Percentiles rank a stretch among this genome's conserved stretches.
Evolutionary conservation across 1,139 yeast species (phyloP).

Genomic region (Maudiozyma humilis): DNA sequence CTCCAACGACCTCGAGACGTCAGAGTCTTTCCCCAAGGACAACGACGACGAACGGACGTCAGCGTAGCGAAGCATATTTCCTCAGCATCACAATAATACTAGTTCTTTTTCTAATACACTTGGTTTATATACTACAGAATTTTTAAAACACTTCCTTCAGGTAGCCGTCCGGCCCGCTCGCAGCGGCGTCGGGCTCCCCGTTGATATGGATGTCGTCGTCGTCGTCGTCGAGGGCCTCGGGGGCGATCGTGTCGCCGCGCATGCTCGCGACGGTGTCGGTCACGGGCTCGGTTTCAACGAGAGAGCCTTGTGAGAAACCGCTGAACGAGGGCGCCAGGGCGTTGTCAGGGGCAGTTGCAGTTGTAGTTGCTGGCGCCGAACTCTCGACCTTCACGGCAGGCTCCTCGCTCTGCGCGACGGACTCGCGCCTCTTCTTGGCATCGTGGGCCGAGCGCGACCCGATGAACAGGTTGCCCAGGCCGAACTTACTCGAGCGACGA

Average conservation of each 20-base stretch:
- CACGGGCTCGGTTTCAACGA: constrained; percentile 4
- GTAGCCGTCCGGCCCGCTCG: constrained; percentile 12
- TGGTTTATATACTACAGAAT: background rate
- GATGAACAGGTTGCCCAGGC: constrained; percentile 1
- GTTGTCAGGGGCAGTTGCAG: background rate
- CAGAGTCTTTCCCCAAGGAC: background rate
- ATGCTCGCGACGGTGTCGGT: constrained; percentile 2
- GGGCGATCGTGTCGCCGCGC: background rate
- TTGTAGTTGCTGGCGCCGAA: background rate
- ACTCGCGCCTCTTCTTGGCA: background rate
- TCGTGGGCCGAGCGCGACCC: constrained; percentile 2
- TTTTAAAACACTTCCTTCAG: constrained; percentile 27
- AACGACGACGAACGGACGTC: background rate
- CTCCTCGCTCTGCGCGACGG: too few relatives aligned
- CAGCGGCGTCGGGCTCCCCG: constrained; percentile 11
- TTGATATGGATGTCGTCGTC: constrained; percentile 3
- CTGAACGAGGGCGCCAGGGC: constrained; percentile 16
- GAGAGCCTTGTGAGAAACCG: constrained; percentile 26
- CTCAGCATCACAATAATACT: background rate
- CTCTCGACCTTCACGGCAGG: background rate
- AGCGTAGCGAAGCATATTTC: too few relatives aligned
- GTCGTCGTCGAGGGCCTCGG: constrained; percentile 5
- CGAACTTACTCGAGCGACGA: constrained; percentile 7
- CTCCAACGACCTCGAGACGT: background rate
- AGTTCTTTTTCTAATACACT: background rate